Evolutionary conservation across 345 rosid species (phyloP).

Genomic region (Populus euphratica): DNA sequence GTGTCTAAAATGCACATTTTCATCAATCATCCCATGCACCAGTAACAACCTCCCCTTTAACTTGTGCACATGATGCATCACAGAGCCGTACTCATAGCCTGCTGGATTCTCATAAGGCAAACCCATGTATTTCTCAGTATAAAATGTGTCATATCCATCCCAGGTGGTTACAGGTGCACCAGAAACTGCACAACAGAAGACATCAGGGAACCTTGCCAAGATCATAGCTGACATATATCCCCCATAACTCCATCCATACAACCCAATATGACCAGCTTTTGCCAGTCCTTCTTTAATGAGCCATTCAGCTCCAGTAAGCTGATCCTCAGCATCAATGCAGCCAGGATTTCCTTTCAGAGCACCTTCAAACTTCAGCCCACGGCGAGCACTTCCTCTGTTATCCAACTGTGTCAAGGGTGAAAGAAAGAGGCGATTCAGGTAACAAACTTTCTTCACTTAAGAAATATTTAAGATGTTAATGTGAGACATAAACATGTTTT

Average conservation of each 20-base stretch:
- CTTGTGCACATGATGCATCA: slow-evolving; percentile 65
- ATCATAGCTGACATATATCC: slow-evolving; percentile 87
- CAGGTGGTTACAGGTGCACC: slow-evolving; percentile 97
- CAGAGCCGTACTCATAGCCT: slow-evolving; percentile 55
- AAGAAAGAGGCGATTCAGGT: not conserved
- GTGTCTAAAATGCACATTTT: slow-evolving; percentile 93
- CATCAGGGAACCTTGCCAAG: slow-evolving; percentile 58
- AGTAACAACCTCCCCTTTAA: slow-evolving; percentile 62
- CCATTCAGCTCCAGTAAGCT: slow-evolving; percentile 78
- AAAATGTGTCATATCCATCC: slow-evolving; percentile 94
- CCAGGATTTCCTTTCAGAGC: slow-evolving; percentile 58
- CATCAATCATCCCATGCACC: slow-evolving; percentile 95
- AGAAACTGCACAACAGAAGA: slow-evolving; percentile 64
- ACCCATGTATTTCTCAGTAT: slow-evolving; percentile 95
- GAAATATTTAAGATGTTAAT: not conserved
- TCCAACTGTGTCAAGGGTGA: slow-evolving; percentile 62
- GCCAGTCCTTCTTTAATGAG: slow-evolving; percentile 76
- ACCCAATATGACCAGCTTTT: slow-evolving; percentile 59
- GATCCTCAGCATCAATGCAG: slow-evolving; percentile 68
- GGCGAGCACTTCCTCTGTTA: slow-evolving; percentile 83
- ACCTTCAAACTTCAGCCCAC: slow-evolving; percentile 88
- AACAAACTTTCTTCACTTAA: not conserved
- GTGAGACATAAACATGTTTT: not conserved
- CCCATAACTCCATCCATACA: slow-evolving; percentile 92
- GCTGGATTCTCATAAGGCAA: slow-evolving; percentile 45